Conservation (phyloP, 139 green algal genomes). For the Chlamydomonas applanata region DNA sequence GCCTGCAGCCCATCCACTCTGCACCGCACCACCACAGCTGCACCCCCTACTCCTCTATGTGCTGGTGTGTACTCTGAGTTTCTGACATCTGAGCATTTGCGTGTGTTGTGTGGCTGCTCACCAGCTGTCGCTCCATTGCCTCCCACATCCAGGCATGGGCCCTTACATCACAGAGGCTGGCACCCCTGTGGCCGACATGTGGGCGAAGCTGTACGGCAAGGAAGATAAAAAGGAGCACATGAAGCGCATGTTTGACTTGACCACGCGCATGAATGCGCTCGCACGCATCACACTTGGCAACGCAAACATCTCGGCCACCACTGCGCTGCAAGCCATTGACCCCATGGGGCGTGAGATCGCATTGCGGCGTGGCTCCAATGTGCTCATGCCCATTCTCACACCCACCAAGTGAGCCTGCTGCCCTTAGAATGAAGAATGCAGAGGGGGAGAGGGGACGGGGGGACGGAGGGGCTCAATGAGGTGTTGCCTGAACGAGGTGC, state of each 20-base stretch:
- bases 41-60: no score
- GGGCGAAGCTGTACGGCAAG: conserved; percentile 33
- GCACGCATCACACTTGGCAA: conserved; percentile 55
- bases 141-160: conserved; percentile 50
- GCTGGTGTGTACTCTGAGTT: no score
- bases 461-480: no score
- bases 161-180: conserved; percentile 52
- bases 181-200: conserved; percentile 52
- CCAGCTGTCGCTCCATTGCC: no score
- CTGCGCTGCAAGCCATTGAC: conserved; percentile 61
- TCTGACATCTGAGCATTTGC: neutral
- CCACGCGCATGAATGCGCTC: conserved; percentile 66
- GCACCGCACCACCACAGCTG: no score
- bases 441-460: no score
- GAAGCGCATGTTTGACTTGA: conserved; percentile 62
- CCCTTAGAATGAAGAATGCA: neutral
- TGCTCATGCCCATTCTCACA: conserved; percentile 73
- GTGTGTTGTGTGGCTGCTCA: neutral
- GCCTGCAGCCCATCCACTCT: no score
- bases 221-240: conserved; percentile 61
- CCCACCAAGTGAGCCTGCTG: conserved; percentile 50
- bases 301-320: conserved; percentile 67
- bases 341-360: conserved; percentile 65
- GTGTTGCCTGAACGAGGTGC: no score
- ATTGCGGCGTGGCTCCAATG: conserved; percentile 58